Base-by-base conservation (phyloP, 805 yeast genomes). In the Naumovozyma baii region DNA sequence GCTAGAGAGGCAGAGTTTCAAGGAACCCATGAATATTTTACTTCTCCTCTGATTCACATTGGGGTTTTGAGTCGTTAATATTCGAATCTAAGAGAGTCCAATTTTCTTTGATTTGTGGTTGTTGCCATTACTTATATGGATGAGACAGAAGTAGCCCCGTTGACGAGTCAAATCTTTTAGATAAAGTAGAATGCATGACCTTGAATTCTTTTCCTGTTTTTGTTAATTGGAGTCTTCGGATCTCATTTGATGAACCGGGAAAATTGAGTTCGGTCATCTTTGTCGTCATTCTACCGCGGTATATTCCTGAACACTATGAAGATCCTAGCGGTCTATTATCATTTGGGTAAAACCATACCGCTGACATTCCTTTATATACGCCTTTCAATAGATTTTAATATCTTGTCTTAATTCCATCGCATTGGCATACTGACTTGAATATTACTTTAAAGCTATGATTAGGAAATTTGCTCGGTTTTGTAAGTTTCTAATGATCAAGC, bases 261-360 rank as follows among this genome's bases (percentile, higher is more conserved):
- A 47, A 63, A 68, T 72, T 57, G 76, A 78, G 84, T 78, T 80
- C 83, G 81, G 69, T 72, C 60, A 52, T 57, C 58, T 52, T 81
- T 67, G 66, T 58, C 59, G 64, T 68, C 74, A 66, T 63, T 63
- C 63, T 73, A 80, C 67, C 70, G 94, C 96, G 77, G 90, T 94
- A 90, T 90, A 90, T 90, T 90, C 97, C 97, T 90, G 83, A 74
- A 86, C 96, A 78, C 90, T 88, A 81, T 94, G 95, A 73, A 83
- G 76, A 83, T 81, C 78, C 83, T 61, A 74, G 70, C 68, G 92
- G 78, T 94, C 78, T 57, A 72, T 90, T 77, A 80, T 81, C 95
- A 92, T 78, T 85, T 84, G 96, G 90, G 97, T 87, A 84, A 84
- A 88, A 88, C 97, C 97, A 88, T 90, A 94, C 86, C 79, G 96